phyloP scores from a whole-genome alignment of 768 basidiomycete species.

The Lentinula sp. region DNA sequence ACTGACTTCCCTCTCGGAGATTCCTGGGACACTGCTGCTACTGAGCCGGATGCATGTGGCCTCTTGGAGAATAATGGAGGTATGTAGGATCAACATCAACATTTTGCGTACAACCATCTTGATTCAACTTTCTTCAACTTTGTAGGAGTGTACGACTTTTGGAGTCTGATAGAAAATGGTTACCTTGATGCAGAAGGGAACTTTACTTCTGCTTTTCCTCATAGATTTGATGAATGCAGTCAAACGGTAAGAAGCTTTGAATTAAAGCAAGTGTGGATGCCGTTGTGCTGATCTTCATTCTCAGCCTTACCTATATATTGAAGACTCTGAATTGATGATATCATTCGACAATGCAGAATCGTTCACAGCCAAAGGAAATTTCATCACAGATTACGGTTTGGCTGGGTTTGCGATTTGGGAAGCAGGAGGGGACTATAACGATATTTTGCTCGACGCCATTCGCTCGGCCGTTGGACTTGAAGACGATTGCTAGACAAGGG shows the following conservation, averaged over 20 bases:
- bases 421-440: conserved; percentile 55
- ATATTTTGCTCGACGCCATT: conserved; percentile 39
- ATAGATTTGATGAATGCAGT: conserved; percentile 58
- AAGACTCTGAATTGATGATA: conserved; percentile 36
- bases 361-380: conserved; percentile 48
- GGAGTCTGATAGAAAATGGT: conserved; percentile 53
- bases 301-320: conserved; percentile 42
- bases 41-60: conserved; percentile 52
- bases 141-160: conserved; percentile 41
- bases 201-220: conserved; percentile 41
- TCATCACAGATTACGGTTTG: conserved; percentile 44
- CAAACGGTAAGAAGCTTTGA: conserved; percentile 49
- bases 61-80: conserved; percentile 43
- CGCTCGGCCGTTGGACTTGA: conserved; percentile 10
- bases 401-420: conserved; percentile 72
- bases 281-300: not conserved
- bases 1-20: conserved; percentile 50
- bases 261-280: not conserved
- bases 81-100: not conserved
- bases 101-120: not conserved
- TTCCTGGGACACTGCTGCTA: conserved; percentile 50
- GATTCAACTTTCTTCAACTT: not conserved
- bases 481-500: not conserved
- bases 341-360: conserved; percentile 43
- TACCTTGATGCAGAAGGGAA: conserved; percentile 46